Evolutionary conservation across 208 protist genomes (phyloP).

Genomic region (Leishmania lainsoni): DNA sequence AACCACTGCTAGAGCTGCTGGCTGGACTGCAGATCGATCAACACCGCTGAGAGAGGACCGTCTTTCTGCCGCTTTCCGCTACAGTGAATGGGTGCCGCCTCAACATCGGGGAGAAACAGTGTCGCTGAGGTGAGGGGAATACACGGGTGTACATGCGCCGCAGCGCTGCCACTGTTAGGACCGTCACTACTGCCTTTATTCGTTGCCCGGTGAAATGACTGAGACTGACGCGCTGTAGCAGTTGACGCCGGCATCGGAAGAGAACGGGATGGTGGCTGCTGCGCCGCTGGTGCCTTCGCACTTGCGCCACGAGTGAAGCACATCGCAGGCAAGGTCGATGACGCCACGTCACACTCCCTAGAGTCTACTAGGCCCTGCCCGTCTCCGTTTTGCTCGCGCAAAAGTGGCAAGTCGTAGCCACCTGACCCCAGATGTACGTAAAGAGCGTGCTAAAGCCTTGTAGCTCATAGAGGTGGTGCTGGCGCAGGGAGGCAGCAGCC

Average conservation of each 20-base stretch:
- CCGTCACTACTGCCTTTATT: background rate
- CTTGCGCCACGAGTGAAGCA: background rate
- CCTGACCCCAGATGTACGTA: conserved; percentile 52
- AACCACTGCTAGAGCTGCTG: conserved; percentile 6
- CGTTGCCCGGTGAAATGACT: no score
- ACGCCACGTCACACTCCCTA: background rate
- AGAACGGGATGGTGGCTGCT: background rate
- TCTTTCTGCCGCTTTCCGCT: background rate
- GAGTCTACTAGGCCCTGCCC: background rate
- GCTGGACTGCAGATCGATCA: background rate
- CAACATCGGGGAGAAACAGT: background rate
- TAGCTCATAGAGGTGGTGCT: conserved; percentile 62
- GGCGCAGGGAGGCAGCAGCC: conserved; percentile 21
- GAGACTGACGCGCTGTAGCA: background rate
- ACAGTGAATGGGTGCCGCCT: background rate
- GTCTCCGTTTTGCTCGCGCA: background rate
- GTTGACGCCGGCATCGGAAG: background rate
- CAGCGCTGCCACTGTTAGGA: no score
- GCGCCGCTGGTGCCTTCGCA: background rate
- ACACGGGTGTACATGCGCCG: background rate
- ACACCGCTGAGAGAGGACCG: background rate
- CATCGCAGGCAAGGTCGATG: background rate
- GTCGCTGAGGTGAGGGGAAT: background rate
- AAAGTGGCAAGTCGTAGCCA: conserved; percentile 38
- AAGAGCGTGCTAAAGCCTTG: conserved; percentile 77